phyloP scores from a whole-genome alignment of 2,329 filamentous ascomycete species.

The Penicillium sp. region DNA sequence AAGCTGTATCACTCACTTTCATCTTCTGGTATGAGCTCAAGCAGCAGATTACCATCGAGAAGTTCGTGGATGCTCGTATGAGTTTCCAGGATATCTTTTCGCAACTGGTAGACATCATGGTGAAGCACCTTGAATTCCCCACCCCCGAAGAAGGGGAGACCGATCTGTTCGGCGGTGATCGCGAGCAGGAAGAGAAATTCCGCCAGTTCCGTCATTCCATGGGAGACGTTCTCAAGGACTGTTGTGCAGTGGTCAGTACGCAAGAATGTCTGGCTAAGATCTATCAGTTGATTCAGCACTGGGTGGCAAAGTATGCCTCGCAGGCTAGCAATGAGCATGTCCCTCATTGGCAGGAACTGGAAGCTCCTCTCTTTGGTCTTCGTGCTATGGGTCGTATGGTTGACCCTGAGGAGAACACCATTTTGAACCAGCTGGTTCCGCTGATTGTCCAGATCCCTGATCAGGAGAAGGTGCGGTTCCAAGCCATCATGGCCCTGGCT shows the following conservation, averaged over 20 bases:
- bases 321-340: conserved; percentile 72
- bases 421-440: conserved; percentile 88
- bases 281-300: conserved; percentile 77
- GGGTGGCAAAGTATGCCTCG: conserved; percentile 79
- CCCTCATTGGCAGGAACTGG: conserved; percentile 93
- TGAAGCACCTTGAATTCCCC: conserved; percentile 86
- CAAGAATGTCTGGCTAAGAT: conserved; percentile 88
- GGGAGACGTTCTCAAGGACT: conserved; percentile 96
- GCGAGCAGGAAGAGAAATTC: conserved; percentile 95
- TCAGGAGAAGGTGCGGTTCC: conserved; percentile 97
- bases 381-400: conserved; percentile 97
- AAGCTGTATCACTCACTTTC: conserved; percentile 92
- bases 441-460: conserved; percentile 90
- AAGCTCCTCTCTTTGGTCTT: conserved; percentile 92
- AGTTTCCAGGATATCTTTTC: conserved; percentile 79
- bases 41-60: conserved; percentile 87
- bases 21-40: conserved; percentile 98
- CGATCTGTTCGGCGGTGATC: conserved; percentile 92
- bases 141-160: conserved; percentile 70
- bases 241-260: conserved; percentile 92
- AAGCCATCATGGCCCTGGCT: conserved; percentile 94
- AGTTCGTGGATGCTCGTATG: conserved; percentile 77
- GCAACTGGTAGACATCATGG: conserved; percentile 86
- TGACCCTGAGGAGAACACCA: conserved; percentile 77
- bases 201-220: conserved; percentile 94